These are phyloP conservation scores for Isatis tinctoria DNA, from an alignment of 345 rosid species.

Conservation along the genomic window DNA sequence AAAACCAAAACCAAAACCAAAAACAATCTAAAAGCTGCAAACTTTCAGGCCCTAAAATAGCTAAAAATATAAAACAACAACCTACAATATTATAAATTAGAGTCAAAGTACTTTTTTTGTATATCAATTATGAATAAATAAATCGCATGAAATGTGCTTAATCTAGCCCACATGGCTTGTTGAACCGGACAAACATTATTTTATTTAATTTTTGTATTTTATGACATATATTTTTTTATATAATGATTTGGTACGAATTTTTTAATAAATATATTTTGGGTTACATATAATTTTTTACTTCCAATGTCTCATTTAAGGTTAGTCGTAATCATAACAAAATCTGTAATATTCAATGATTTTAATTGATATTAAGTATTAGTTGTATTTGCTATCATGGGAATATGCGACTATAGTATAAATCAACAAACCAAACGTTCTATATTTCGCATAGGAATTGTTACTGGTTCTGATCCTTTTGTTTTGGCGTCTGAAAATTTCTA, in stretches of 20 bases:
- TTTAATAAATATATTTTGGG: background rate
- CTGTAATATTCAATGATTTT: background rate
- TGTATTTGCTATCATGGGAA: constrained; percentile 6
- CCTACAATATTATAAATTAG: background rate
- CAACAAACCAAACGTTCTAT: background rate
- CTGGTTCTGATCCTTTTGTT: background rate
- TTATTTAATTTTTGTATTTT: background rate
- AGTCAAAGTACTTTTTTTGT: no score
- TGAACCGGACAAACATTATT: background rate
- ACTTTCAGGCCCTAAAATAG: no score
- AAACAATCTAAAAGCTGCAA: no score
- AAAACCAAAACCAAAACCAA: no score
- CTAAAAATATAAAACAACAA: no score
- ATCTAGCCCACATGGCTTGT: background rate
- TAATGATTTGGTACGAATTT: background rate
- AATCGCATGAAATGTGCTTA: background rate
- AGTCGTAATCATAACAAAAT: background rate
- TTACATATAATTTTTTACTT: background rate
- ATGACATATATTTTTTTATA: no score
- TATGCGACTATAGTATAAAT: background rate
- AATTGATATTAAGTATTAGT: background rate
- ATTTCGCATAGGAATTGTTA: background rate
- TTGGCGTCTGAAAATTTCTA: background rate
- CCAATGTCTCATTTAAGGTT: background rate
- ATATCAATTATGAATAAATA: background rate